A percentile compares a stretch with the other conserved stretches of the same genome.
Conservation (phyloP, 176 grass and related monocot species). For the Rhynchospora pubera region DNA sequence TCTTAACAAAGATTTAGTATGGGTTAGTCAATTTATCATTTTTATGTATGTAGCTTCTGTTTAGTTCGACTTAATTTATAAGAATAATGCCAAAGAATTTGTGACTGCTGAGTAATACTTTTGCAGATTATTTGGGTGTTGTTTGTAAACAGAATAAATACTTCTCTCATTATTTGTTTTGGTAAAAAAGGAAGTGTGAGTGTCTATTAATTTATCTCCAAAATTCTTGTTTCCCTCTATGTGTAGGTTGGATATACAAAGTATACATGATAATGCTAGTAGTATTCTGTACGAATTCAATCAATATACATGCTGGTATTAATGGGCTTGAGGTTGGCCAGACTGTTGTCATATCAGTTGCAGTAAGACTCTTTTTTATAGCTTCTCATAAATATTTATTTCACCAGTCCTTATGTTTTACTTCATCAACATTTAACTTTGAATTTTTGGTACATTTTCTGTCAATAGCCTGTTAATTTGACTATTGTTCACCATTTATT, state of each 20-base stretch:
- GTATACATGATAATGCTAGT: conserved; percentile 81
- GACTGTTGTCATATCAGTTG: conserved; percentile 79
- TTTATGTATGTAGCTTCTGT: background rate
- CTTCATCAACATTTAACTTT: background rate
- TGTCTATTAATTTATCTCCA: too few species aligned
- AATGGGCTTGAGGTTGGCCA: conserved; percentile 90
- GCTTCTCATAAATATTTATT: background rate
- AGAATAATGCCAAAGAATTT: background rate
- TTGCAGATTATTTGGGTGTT: too few species aligned
- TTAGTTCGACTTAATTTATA: background rate
- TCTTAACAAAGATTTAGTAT: background rate
- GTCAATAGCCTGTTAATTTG: background rate
- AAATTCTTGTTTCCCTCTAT: conserved; percentile 1
- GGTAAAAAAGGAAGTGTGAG: too few species aligned
- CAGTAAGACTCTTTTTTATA: conserved; percentile 30
- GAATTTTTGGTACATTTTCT: background rate
- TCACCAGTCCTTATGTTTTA: background rate
- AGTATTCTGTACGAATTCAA: conserved; percentile 88
- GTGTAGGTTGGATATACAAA: conserved; percentile 67
- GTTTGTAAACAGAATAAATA: too few species aligned
- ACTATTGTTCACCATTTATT: background rate
- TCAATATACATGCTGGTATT: conserved; percentile 88
- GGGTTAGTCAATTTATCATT: background rate
- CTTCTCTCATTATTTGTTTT: too few species aligned
- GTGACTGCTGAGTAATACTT: background rate